Conservation (phyloP, 225 moss, liverwort and hornwort genomes). For the Anthoceros angustus region DNA sequence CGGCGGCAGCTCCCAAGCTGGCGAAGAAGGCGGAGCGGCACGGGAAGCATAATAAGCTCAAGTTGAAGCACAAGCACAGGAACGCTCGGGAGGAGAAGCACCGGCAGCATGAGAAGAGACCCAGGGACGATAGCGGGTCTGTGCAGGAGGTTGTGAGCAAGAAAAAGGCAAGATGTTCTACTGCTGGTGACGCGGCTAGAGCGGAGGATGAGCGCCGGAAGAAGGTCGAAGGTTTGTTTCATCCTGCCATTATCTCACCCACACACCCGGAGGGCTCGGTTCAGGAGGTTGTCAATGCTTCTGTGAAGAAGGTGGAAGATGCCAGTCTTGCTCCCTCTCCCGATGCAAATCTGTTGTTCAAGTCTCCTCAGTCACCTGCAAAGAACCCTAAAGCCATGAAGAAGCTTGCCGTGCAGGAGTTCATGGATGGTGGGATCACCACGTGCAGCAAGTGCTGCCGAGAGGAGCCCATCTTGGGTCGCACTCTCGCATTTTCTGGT, state of each 20-base stretch:
- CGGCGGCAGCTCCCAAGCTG: conserved; percentile 23
- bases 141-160: conserved; percentile 35
- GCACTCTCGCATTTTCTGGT: conserved; percentile 10
- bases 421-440: conserved; percentile 47
- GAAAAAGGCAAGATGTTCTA: conserved; percentile 30
- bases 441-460: conserved; percentile 41
- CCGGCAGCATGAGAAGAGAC: conserved; percentile 32
- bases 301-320: conserved; percentile 20
- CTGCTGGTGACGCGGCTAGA: conserved; percentile 20
- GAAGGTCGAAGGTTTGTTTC: conserved; percentile 21
- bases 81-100: conserved; percentile 39
- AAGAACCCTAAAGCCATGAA: conserved; percentile 95
- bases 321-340: conserved; percentile 6
- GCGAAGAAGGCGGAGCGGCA: conserved; percentile 30
- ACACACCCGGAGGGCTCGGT: neutral
- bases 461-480: conserved; percentile 22
- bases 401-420: conserved; percentile 85
- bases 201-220: conserved; percentile 28
- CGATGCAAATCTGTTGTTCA: conserved; percentile 11
- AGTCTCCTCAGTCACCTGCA: conserved; percentile 24
- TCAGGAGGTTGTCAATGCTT: neutral
- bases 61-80: conserved; percentile 35
- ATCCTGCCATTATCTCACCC: neutral
- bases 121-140: conserved; percentile 29
- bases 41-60: conserved; percentile 34